Base-by-base conservation (phyloP, 306 rosid species). In the Cucurbita ficifolia region DNA sequence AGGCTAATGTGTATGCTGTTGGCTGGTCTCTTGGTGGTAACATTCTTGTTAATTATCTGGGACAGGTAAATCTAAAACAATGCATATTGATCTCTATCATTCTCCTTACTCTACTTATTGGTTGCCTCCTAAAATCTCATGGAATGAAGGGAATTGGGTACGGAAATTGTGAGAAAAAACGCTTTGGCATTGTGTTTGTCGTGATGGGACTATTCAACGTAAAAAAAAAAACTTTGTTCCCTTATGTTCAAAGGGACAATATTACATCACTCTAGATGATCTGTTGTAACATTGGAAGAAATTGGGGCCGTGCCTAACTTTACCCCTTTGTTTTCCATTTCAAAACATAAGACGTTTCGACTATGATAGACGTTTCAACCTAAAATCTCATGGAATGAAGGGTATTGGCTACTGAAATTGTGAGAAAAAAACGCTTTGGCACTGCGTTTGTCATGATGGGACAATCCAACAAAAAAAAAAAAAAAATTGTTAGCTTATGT, bases 1-100 rank as follows among this genome's bases (percentile, higher is more conserved):
- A 83, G 59, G 97, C 99, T 33, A 89, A 94, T 82, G 16, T 94
- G 17, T 91, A 94, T 78, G 97, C 88, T 0, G 91, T 63, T 77
- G 99, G 99, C 19, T 94, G 99, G 99, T 94, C 99, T 67, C 92
- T 94, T 53, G 99, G 99, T 4, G 99, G 95, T 45, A 94, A 94
- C 82, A 87, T 94, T 84, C 99, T 94, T 18, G 96, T 94, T 76
- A 93, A 84, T 59, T 94, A 94, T 75, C 76, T 94, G 86, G 99
- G 92, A 40, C 88, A 85, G 96, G 98, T 91, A 84, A 36, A 79
- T 67, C 11, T 59, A 33, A 53, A 12, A 69, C 14, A 49, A 24
- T 29, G 5, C 55, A 21, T 22, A 42, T 45, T 21, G 7, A 4
- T 69, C 57, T 14, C 42, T 58, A 29, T 29, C 74, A 19, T 67